Percentiles rank a stretch among this genome's conserved stretches.
Conservation (phyloP, 306 rosid species). For the Abrus pulchellus region DNA sequence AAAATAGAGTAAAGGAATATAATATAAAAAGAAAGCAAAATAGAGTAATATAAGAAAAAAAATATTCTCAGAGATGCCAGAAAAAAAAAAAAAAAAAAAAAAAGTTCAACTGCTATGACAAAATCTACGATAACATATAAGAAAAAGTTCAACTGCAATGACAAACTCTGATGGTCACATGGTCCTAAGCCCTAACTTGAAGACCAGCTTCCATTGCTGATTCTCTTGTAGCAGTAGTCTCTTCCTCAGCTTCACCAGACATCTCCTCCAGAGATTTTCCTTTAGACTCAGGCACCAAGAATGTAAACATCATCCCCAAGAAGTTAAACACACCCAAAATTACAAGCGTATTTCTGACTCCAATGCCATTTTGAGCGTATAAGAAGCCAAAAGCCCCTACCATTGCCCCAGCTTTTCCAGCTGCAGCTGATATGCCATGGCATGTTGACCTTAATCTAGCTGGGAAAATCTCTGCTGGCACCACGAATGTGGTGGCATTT, state of each 20-base stretch:
- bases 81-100: neutral
- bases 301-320: constrained; percentile 70
- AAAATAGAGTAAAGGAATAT: neutral
- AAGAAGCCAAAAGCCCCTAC: constrained; percentile 85
- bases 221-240: constrained; percentile 40
- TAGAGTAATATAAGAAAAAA: neutral
- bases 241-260: constrained; percentile 77
- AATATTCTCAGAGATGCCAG: neutral
- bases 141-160: neutral
- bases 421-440: constrained; percentile 90
- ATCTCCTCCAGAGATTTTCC: constrained; percentile 86
- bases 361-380: constrained; percentile 64
- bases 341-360: constrained; percentile 68
- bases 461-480: constrained; percentile 92
- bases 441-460: constrained; percentile 90
- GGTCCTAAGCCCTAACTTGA: constrained; percentile 39
- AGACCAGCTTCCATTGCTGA: constrained; percentile 40
- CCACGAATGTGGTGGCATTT: constrained; percentile 82
- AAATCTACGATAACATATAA: too few relatives aligned
- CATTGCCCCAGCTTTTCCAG: constrained; percentile 94
- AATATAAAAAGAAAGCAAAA: neutral
- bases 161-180: too few relatives aligned
- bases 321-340: constrained; percentile 67
- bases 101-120: too few relatives aligned
- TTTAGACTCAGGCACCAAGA: constrained; percentile 87